These are phyloP conservation scores for Lindgomyces ingoldianus DNA, from an alignment of 495 filamentous ascomycete species.

Conservation along the genomic window DNA sequence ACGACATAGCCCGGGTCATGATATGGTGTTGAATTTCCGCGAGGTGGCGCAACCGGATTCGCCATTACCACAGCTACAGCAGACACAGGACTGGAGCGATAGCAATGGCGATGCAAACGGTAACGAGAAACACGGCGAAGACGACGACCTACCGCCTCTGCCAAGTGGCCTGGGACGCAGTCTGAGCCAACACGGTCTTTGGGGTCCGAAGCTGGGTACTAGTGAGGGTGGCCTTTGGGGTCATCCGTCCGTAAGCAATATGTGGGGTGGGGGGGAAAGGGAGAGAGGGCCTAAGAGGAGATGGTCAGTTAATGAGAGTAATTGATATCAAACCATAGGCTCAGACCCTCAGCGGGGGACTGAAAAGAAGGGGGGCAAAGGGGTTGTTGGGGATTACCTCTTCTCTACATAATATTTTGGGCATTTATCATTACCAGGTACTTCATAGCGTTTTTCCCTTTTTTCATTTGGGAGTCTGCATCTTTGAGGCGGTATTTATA, in stretches of 20 bases:
- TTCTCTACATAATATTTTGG: too few species aligned
- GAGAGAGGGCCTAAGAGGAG: constrained; percentile 42
- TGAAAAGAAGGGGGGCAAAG: too few species aligned
- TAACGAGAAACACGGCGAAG: constrained; percentile 17
- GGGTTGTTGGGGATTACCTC: too few species aligned
- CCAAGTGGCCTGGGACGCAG: background rate
- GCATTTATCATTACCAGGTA: too few species aligned
- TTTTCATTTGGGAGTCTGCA: too few species aligned
- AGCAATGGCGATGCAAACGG: background rate
- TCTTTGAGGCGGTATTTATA: too few species aligned
- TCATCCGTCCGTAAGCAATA: constrained; percentile 17
- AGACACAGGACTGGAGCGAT: background rate
- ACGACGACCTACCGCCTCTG: constrained; percentile 34
- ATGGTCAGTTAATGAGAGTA: constrained; percentile 41
- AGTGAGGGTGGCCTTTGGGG: constrained; percentile 39
- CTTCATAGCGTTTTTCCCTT: too few species aligned
- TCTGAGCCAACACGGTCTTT: constrained; percentile 2
- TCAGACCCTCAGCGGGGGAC: too few species aligned
- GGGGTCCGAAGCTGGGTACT: constrained; percentile 3
- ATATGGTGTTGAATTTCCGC: constrained; percentile 52
- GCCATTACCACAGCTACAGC: background rate
- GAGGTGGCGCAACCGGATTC: background rate
- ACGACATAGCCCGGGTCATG: constrained; percentile 40
- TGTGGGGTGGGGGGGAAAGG: constrained; percentile 12
- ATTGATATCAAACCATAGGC: too few species aligned